A percentile compares a stretch with the other conserved stretches of the same genome.
These are phyloP conservation scores for Marasmius tenuissimus DNA, from an alignment of 1,284 basidiomycete species.

Conservation along the genomic window DNA sequence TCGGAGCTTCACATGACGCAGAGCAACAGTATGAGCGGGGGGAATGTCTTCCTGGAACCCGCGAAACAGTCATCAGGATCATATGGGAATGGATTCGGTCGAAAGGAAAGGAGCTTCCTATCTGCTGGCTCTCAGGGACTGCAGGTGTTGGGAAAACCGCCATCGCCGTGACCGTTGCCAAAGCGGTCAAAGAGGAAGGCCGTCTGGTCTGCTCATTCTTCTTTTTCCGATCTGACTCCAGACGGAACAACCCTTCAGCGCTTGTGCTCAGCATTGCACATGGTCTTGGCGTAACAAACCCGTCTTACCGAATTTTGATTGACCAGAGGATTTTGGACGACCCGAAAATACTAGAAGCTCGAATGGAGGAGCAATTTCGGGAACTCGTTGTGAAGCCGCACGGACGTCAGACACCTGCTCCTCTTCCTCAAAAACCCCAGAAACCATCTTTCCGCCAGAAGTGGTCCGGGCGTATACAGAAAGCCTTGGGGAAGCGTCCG, in stretches of 20 bases:
- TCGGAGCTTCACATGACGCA: neutral
- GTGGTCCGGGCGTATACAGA: too few relatives aligned
- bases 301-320: neutral
- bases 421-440: too few relatives aligned
- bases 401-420: neutral
- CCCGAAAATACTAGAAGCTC: neutral
- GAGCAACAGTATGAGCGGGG: neutral
- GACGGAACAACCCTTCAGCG: neutral
- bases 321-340: neutral
- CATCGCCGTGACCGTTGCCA: neutral
- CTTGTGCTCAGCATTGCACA: neutral
- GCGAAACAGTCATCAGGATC: neutral
- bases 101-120: neutral
- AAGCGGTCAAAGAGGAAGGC: neutral
- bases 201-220: neutral
- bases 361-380: neutral
- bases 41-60: neutral
- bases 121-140: neutral
- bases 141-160: neutral
- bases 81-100: neutral
- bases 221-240: neutral
- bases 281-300: neutral
- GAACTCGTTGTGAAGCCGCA: neutral
- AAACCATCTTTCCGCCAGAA: too few relatives aligned
- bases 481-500: too few relatives aligned